These are phyloP conservation scores for Coprinellus micaceus DNA, from an alignment of 768 basidiomycete genomes.

Conservation along the genomic window DNA sequence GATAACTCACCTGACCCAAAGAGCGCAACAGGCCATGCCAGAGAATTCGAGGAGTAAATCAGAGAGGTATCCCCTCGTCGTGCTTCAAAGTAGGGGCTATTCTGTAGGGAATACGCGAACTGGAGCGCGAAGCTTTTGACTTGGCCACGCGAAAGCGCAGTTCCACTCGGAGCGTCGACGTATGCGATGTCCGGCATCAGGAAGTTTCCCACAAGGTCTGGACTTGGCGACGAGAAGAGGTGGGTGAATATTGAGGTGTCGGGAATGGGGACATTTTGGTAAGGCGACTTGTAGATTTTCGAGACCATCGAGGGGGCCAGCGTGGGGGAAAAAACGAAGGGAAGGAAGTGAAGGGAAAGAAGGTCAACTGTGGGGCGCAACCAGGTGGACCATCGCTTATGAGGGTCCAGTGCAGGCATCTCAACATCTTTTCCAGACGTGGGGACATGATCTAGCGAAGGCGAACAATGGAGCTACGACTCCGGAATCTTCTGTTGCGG, in stretches of 20 bases:
- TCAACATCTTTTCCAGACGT: background rate
- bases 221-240: conserved; percentile 35
- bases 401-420: background rate
- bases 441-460: background rate
- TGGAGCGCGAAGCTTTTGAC: conserved; percentile 51
- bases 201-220: conserved; percentile 37
- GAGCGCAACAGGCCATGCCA: conserved; percentile 47
- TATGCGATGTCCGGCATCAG: conserved; percentile 49
- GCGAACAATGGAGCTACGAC: too few species aligned
- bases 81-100: conserved; percentile 25
- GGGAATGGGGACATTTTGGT: conserved; percentile 34
- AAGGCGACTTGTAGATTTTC: conserved; percentile 45
- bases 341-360: too few species aligned
- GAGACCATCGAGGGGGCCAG: conserved; percentile 35
- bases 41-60: conserved; percentile 66
- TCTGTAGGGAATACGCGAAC: conserved; percentile 55
- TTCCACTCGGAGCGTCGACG: conserved; percentile 61
- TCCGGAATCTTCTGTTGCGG: too few species aligned
- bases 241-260: conserved; percentile 46
- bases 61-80: conserved; percentile 56
- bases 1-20: conserved; percentile 39
- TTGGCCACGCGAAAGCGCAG: conserved; percentile 51
- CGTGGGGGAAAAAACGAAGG: too few species aligned
- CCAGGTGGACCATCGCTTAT: background rate
- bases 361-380: background rate